phyloP scores from a whole-genome alignment of 179 eudicot species.

The Vitellaria paradoxa region DNA sequence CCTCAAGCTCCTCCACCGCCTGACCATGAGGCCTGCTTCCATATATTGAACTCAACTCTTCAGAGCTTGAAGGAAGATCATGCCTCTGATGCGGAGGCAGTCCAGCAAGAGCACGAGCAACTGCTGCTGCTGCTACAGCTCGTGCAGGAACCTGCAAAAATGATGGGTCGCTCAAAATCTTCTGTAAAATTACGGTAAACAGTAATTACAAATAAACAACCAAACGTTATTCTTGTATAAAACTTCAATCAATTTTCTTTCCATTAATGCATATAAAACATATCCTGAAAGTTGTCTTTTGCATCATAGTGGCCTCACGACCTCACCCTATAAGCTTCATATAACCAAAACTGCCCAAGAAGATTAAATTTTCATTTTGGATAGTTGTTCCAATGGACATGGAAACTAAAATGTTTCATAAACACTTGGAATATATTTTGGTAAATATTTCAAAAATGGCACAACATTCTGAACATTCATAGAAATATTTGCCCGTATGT shows the following conservation, averaged over 20 bases:
- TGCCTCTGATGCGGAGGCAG: constrained; percentile 85
- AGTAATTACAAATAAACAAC: not conserved
- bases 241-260: not conserved
- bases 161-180: not conserved
- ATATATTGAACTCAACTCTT: constrained; percentile 81
- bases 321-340: no score
- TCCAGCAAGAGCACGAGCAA: constrained; percentile 95
- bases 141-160: constrained; percentile 84
- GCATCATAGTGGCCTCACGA: no score
- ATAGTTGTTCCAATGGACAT: no score
- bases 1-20: constrained; percentile 76
- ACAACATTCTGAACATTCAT: no score
- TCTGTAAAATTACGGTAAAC: not conserved
- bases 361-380: no score
- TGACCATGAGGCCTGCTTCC: constrained; percentile 61
- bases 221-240: not conserved
- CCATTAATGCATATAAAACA: not conserved
- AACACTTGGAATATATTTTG: no score
- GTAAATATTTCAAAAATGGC: no score
- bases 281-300: no score
- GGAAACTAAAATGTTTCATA: no score
- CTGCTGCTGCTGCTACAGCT: constrained; percentile 98
- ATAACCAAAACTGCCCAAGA: no score
- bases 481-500: no score
- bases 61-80: constrained; percentile 77